Percentiles rank a stretch among this genome's conserved stretches.
Conservation (phyloP, 371 early-diverging fungal genomes). For the Smittium mucronatum region DNA sequence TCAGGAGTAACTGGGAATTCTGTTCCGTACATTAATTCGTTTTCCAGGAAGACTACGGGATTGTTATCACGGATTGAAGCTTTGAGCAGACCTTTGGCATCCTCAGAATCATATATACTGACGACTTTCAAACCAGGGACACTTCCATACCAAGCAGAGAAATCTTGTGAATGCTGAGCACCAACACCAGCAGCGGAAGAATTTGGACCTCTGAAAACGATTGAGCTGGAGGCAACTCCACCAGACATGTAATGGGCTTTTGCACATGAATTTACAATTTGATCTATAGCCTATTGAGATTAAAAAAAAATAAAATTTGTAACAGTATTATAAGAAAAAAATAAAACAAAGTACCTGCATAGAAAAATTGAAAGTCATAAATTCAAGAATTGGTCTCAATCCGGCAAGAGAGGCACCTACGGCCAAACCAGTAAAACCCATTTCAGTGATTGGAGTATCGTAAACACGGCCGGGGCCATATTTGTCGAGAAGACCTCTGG, state of each 20-base stretch:
- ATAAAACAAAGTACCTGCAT: too few species aligned
- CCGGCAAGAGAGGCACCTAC: slow-evolving; percentile 94
- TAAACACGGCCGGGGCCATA: slow-evolving; percentile 94
- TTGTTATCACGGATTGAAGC: slow-evolving; percentile 97
- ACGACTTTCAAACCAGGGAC: slow-evolving; percentile 98
- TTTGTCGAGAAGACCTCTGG: slow-evolving; percentile 95
- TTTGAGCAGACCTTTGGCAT: slow-evolving; percentile 94
- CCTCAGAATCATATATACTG: slow-evolving; percentile 93
- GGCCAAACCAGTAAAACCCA: slow-evolving; percentile 98
- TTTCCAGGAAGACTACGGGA: slow-evolving; percentile 97
- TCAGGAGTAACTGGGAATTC: slow-evolving; percentile 75
- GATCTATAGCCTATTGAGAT: slow-evolving; percentile 84
- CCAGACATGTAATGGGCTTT: slow-evolving; percentile 99
- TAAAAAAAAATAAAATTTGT: background rate
- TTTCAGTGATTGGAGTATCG: slow-evolving; percentile 99
- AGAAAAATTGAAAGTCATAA: slow-evolving; percentile 99
- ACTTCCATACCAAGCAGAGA: slow-evolving; percentile 96
- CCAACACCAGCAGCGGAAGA: slow-evolving; percentile 97
- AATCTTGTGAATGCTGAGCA: slow-evolving; percentile 99
- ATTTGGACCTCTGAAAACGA: slow-evolving; percentile 99
- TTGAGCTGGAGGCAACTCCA: slow-evolving; percentile 77
- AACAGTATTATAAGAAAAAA: too few species aligned
- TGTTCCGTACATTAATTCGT: slow-evolving; percentile 95
- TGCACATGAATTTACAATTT: slow-evolving; percentile 98
- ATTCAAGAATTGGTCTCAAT: slow-evolving; percentile 97